These are phyloP conservation scores for Penicillium sp. DNA, from an alignment of 2,329 filamentous ascomycete genomes.

Conservation along the genomic window DNA sequence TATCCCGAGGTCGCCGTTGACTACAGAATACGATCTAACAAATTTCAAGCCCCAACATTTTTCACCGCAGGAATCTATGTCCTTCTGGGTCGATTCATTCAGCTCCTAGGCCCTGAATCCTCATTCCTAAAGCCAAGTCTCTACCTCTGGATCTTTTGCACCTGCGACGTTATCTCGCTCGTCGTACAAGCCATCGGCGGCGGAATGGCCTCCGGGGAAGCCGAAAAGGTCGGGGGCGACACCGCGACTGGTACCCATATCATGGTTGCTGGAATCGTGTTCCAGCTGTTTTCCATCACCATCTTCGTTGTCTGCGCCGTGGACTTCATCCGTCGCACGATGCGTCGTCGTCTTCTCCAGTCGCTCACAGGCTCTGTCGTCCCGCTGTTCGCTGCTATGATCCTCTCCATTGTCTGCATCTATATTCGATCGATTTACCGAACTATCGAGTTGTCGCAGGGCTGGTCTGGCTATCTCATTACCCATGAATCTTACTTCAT, in stretches of 20 bases:
- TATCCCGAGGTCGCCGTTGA: background rate
- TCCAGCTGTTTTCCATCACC: constrained; percentile 59
- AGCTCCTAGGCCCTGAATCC: constrained; percentile 45
- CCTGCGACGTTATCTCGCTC: constrained; percentile 56
- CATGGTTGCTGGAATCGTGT: constrained; percentile 57
- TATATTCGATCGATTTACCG: constrained; percentile 54
- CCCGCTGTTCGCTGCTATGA: constrained; percentile 41
- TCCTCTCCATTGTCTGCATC: constrained; percentile 47
- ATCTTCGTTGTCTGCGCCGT: constrained; percentile 53
- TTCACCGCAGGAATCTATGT: constrained; percentile 56
- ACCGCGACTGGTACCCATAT: constrained; percentile 53
- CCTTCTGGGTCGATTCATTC: constrained; percentile 51
- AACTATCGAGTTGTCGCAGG: constrained; percentile 52
- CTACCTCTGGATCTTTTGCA: constrained; percentile 55
- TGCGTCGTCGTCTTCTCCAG: constrained; percentile 27
- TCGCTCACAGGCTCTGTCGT: constrained; percentile 27
- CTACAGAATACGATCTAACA: background rate
- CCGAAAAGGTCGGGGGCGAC: constrained; percentile 47
- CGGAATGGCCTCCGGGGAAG: constrained; percentile 49
- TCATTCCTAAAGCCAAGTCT: constrained; percentile 45
- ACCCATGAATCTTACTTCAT: constrained; percentile 54
- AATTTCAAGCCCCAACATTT: constrained; percentile 47
- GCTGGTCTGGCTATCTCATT: constrained; percentile 54
- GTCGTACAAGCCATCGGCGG: constrained; percentile 59
- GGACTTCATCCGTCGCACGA: constrained; percentile 48